phyloP scores from a whole-genome alignment of 2,329 filamentous ascomycete species.

The Nothopassalora personata region DNA sequence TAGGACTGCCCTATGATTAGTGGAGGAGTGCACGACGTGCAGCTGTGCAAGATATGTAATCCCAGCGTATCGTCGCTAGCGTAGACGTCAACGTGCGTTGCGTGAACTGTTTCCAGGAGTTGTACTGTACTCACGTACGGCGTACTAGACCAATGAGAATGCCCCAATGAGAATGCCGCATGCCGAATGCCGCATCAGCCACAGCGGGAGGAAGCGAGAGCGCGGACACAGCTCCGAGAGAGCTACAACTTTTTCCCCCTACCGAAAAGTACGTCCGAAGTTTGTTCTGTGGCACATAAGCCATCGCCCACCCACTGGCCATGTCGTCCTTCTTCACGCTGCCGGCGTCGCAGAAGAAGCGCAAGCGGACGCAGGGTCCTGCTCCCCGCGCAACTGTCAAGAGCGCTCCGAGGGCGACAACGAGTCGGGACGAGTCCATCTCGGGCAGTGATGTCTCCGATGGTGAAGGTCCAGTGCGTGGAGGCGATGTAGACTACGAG shows the following conservation, averaged over 20 bases:
- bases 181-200: too few species aligned
- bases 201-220: too few species aligned
- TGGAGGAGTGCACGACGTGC: too few species aligned
- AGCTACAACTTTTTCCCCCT: not conserved
- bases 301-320: constrained; percentile 3
- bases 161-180: not conserved
- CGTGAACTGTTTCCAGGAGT: not conserved
- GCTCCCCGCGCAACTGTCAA: constrained; percentile 44
- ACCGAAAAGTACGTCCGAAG: not conserved
- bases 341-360: constrained; percentile 81
- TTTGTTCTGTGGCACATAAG: not conserved
- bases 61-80: not conserved
- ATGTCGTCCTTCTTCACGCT: constrained; percentile 98
- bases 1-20: too few species aligned
- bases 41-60: not conserved
- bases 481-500: constrained; percentile 33
- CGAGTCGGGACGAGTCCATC: constrained; percentile 69
- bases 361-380: constrained; percentile 62
- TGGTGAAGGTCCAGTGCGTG: constrained; percentile 43
- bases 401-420: constrained; percentile 42
- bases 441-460: constrained; percentile 75
- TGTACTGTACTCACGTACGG: not conserved
- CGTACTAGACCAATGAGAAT: not conserved
- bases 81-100: not conserved
- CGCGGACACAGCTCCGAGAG: not conserved